Conservation (phyloP, 2,329 filamentous ascomycete genomes). For the Colletotrichum magnum region DNA sequence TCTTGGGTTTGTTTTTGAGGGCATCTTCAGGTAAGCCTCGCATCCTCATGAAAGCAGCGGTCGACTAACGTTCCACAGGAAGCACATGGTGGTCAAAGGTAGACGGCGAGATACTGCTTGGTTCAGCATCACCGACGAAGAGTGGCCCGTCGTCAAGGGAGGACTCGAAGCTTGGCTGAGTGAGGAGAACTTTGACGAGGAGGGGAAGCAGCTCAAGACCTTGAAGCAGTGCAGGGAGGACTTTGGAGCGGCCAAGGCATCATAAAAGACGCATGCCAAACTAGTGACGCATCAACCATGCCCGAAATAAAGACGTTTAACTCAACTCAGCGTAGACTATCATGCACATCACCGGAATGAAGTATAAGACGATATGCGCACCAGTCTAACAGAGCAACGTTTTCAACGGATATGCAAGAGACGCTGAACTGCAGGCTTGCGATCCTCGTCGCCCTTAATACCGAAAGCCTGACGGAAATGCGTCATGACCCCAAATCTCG, state of each 20-base stretch:
- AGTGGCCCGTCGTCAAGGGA: conserved; percentile 65
- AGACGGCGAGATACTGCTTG: conserved; percentile 71
- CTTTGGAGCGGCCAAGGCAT: neutral
- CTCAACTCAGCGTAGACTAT: neutral
- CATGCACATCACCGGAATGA: too few relatives aligned
- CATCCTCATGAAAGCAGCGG: neutral
- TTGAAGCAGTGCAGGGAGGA: conserved; percentile 54
- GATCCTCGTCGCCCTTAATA: neutral
- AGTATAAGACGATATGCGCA: neutral
- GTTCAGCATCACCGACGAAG: conserved; percentile 70
- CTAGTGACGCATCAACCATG: too few relatives aligned
- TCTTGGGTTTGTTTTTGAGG: conserved; percentile 72
- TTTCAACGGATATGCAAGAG: conserved; percentile 22
- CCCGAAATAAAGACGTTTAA: too few relatives aligned
- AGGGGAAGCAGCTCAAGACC: conserved; percentile 64
- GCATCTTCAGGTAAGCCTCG: conserved; percentile 62
- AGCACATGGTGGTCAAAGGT: conserved; percentile 73
- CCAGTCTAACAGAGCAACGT: neutral
- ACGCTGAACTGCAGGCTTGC: too few relatives aligned
- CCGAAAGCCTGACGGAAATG: conserved; percentile 13
- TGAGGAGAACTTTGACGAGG: conserved; percentile 67
- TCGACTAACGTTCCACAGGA: conserved; percentile 46
- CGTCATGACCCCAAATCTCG: neutral
- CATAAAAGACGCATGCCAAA: neutral
- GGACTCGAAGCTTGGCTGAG: conserved; percentile 69